phyloP scores from a whole-genome alignment of 1,139 yeast genomes.

The Meyerozyma smithsonii region DNA sequence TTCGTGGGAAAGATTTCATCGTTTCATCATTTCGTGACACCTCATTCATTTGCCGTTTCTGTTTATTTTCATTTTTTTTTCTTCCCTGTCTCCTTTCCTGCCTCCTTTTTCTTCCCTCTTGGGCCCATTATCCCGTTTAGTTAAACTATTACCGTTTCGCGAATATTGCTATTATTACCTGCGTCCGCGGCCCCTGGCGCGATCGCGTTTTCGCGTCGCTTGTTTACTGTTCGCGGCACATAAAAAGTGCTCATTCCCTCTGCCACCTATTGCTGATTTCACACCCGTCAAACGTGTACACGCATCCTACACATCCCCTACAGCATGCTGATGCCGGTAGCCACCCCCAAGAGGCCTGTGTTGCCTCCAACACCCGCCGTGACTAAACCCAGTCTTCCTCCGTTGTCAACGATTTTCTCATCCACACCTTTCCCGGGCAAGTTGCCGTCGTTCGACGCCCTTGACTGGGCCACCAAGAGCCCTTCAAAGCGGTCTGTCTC shows the following conservation, averaged over 20 bases:
- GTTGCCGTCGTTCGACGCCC: constrained; percentile 25
- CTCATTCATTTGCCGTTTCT: not conserved
- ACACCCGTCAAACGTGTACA: too few species aligned
- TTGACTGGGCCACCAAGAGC: constrained; percentile 14
- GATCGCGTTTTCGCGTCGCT: constrained; percentile 3
- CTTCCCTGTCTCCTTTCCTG: not conserved
- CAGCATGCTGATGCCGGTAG: not conserved
- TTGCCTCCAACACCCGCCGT: constrained; percentile 25
- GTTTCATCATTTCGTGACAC: too few species aligned
- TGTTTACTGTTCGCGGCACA: constrained; percentile 2
- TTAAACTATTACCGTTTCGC: constrained; percentile 2
- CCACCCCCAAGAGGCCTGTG: constrained; percentile 29
- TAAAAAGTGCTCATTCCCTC: not conserved
- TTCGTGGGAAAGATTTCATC: too few species aligned
- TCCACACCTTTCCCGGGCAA: constrained; percentile 12
- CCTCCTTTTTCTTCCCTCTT: not conserved
- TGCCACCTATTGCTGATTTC: not conserved
- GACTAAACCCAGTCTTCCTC: constrained; percentile 32
- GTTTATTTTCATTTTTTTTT: not conserved
- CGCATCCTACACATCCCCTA: too few species aligned
- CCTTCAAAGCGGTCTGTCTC: constrained; percentile 4
- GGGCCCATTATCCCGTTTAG: not conserved
- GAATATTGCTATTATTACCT: constrained; percentile 1
- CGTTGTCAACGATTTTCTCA: constrained; percentile 34
- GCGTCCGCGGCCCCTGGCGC: constrained; percentile 4